A percentile compares a stretch with the other conserved stretches of the same genome.
phyloP scores from a whole-genome alignment of 2,329 filamentous ascomycete species.

The Colletotrichum horii region DNA sequence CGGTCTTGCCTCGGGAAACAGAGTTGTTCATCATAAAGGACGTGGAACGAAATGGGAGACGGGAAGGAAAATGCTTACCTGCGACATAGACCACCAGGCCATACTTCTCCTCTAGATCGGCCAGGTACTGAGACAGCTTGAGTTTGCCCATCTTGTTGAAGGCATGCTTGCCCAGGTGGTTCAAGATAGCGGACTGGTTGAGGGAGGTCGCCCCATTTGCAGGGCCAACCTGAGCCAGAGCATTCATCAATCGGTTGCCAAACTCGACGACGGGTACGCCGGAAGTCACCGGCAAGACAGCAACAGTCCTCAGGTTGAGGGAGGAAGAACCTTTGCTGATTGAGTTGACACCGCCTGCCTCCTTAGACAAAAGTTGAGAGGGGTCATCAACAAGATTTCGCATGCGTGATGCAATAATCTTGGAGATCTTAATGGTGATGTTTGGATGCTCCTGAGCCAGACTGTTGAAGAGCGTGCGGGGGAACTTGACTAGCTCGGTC shows the following conservation, averaged over 20 bases:
- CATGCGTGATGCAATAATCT: slow-evolving; percentile 97
- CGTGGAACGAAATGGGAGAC: background rate
- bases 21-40: slow-evolving; percentile 56
- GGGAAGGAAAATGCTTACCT: slow-evolving; percentile 50
- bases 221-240: slow-evolving; percentile 86
- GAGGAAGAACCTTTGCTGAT: slow-evolving; percentile 80
- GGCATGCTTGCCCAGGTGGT: slow-evolving; percentile 92
- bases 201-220: slow-evolving; percentile 89
- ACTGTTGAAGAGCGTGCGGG: slow-evolving; percentile 95
- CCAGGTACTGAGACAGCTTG: slow-evolving; percentile 93
- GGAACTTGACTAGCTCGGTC: slow-evolving; percentile 95
- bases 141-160: slow-evolving; percentile 98
- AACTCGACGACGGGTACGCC: slow-evolving; percentile 97
- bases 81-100: slow-evolving; percentile 94
- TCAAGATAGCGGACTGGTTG: slow-evolving; percentile 92
- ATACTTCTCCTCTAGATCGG: slow-evolving; percentile 96
- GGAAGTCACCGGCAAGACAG: slow-evolving; percentile 86
- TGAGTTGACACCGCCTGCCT: slow-evolving; percentile 62
- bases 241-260: slow-evolving; percentile 84
- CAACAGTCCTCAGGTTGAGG: slow-evolving; percentile 90
- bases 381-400: slow-evolving; percentile 85
- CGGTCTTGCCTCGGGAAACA: slow-evolving; percentile 55
- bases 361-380: slow-evolving; percentile 67
- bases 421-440: slow-evolving; percentile 98
- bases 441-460: slow-evolving; percentile 95